Evolutionary conservation across 208 protist genomes (phyloP).

Genomic region (Leishmania tropica): DNA sequence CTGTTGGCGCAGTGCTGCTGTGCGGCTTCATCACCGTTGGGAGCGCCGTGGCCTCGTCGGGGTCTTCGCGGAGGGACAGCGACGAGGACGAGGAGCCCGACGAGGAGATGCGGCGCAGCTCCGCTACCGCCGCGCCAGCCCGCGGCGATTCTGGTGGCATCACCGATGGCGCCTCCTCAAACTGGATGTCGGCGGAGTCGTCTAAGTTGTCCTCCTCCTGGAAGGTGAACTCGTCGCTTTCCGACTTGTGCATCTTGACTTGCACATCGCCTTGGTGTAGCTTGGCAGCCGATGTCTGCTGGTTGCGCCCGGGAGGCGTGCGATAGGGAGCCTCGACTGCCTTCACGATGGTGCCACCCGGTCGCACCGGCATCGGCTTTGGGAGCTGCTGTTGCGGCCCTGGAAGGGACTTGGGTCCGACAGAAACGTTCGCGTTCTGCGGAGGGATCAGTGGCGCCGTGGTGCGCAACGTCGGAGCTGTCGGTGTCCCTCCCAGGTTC

Average conservation of each 20-base stretch:
- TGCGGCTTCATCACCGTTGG: neutral
- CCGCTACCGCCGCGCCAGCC: neutral
- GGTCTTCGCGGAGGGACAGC: constrained; percentile 34
- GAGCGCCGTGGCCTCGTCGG: constrained; percentile 34
- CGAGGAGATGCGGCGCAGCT: neutral
- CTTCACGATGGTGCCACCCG: constrained; percentile 8
- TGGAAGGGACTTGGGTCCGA: constrained; percentile 14
- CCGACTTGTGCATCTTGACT: neutral
- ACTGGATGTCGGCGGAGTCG: constrained; percentile 30
- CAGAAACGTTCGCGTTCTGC: constrained; percentile 22
- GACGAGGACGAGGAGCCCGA: constrained; percentile 16
- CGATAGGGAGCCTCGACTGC: neutral
- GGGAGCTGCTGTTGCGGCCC: constrained; percentile 15
- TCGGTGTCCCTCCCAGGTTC: neutral
- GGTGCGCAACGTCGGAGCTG: constrained; percentile 8
- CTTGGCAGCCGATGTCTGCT: constrained; percentile 15
- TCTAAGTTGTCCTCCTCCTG: constrained; percentile 10
- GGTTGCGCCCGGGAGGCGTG: neutral
- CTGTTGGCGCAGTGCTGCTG: neutral
- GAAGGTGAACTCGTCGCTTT: constrained; percentile 16
- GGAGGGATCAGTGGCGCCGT: constrained; percentile 24
- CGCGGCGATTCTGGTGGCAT: neutral
- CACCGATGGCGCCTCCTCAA: constrained; percentile 23
- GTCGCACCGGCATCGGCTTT: neutral
- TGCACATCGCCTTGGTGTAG: constrained; percentile 3